Conservation (phyloP, 768 basidiomycete genomes). For the Lactarius akahatsu region DNA sequence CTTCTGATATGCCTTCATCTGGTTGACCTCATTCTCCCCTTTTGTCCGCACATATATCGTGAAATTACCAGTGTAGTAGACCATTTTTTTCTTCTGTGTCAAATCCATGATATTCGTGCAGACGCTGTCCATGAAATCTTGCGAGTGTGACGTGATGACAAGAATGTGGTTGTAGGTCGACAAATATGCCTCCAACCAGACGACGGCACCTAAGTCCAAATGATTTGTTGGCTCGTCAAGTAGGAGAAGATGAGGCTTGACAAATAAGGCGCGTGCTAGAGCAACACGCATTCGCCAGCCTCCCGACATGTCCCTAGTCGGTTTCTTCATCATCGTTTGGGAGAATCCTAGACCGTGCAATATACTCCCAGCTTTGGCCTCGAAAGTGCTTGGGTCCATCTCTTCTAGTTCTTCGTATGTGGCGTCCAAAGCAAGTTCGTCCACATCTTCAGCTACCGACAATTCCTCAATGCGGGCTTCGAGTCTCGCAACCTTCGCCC, state of each 20-base stretch:
- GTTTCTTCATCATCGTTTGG: constrained; percentile 88
- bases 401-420: constrained; percentile 97
- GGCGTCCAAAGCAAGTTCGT: constrained; percentile 82
- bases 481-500: constrained; percentile 87
- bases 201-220: constrained; percentile 94
- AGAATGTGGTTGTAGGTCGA: constrained; percentile 99
- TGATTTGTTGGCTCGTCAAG: constrained; percentile 94
- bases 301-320: constrained; percentile 98
- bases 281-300: constrained; percentile 99
- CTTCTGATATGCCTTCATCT: constrained; percentile 99
- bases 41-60: constrained; percentile 96
- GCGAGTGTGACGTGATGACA: constrained; percentile 97
- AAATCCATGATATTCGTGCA: constrained; percentile 99
- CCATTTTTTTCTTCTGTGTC: constrained; percentile 85
- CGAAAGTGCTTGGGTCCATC: constrained; percentile 93
- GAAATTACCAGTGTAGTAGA: constrained; percentile 97
- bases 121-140: constrained; percentile 97
- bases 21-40: constrained; percentile 97
- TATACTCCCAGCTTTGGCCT: constrained; percentile 92
- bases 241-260: constrained; percentile 93
- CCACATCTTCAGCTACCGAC: constrained; percentile 83
- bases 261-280: constrained; percentile 90
- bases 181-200: constrained; percentile 98
- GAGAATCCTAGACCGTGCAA: constrained; percentile 97
- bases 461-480: constrained; percentile 94